Base-by-base conservation (phyloP, 2,329 filamentous ascomycete species). In the Fusarium transvaalense region DNA sequence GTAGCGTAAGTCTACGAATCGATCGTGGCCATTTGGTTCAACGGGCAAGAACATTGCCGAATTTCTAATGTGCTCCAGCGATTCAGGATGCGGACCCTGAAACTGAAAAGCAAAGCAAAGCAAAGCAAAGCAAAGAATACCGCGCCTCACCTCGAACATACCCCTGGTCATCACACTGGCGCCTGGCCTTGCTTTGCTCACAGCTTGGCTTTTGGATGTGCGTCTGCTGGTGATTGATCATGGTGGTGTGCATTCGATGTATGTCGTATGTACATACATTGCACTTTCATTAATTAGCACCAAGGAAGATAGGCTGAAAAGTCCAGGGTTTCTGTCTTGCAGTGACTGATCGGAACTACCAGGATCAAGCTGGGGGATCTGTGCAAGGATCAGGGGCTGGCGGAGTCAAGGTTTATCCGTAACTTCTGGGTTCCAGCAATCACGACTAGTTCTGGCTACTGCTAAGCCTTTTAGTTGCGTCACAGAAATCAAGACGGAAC, bases 351-450 rank as follows among this genome's bases (percentile, higher is more conserved):
- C 54, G 58, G 48, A 31, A 52, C 54, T 56, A 69, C 66, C 45
- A 68, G 67, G 63, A 61, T 71, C 64, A 64, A 68, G 67, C 58
- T 57, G 63, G 67, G 63, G 67, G 59, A 71, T 68, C 58, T 68
- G 46, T 70, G 25, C 67, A 68, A 38, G 69, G 65, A 67, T 60
- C n/a, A 12, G 27, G 25, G 46, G 50, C 25, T 17, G 43, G 48
- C 71, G 71, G 71, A 68, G 52, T 12, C 39, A 57, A 35, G 46
- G 57, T 74, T 74, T 67, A 69, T 71, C 71, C 71, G 61, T 34
- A 10, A 5, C 5, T n/a, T 27, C 15, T 31, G 69, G 52, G 48
- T 42, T 55, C 43, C 58, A 54, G 25, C 38, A 51, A 53, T 55
- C 60, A 9, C 12, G 5, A 17, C 58, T 45, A 63, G 66, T 42